phyloP scores from a whole-genome alignment of 202 grass and related monocot genomes.

The Bolboschoenoplectus hybrid region DNA sequence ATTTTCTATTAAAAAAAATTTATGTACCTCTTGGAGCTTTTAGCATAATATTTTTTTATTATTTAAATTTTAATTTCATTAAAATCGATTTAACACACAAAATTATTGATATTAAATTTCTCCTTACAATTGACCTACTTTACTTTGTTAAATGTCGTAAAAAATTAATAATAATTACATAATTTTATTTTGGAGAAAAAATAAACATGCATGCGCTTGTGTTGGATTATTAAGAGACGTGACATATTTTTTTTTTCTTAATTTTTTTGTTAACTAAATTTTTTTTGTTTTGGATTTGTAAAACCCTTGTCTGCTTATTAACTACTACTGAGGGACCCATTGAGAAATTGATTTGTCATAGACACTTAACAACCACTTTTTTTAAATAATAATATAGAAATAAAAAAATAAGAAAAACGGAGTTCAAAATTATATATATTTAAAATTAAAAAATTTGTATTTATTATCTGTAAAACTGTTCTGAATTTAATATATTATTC shows the following conservation, averaged over 20 bases:
- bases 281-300: background rate
- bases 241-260: too few relatives aligned
- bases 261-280: too few relatives aligned
- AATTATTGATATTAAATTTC: too few relatives aligned
- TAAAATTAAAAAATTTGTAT: too few relatives aligned
- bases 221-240: too few relatives aligned
- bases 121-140: background rate
- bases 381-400: too few relatives aligned
- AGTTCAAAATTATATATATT: too few relatives aligned
- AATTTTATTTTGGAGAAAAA: background rate
- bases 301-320: conserved; percentile 17
- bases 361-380: background rate
- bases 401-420: too few relatives aligned
- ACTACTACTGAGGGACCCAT: background rate
- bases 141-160: background rate
- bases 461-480: too few relatives aligned
- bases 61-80: too few relatives aligned
- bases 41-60: background rate
- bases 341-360: background rate
- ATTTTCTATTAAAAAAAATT: background rate
- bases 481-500: too few relatives aligned
- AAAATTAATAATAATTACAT: background rate
- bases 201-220: background rate
- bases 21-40: background rate
- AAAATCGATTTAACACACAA: too few relatives aligned